These are phyloP conservation scores for Neoboletus subvelutipes DNA, from an alignment of 768 basidiomycete species.

Conservation along the genomic window DNA sequence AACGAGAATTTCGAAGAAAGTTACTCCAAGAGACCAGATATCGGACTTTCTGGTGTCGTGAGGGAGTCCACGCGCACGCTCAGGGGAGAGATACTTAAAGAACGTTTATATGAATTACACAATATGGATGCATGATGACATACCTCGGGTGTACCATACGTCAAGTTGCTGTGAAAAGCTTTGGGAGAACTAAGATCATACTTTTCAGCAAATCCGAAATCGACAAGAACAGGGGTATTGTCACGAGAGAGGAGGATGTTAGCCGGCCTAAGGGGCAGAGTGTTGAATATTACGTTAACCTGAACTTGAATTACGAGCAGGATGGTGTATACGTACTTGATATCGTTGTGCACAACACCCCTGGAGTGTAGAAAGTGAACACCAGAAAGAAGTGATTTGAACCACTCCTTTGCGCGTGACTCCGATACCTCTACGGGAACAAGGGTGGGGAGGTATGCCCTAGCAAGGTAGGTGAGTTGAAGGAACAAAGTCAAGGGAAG, in stretches of 20 bases:
- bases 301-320: not conserved
- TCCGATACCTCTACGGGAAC: conserved; percentile 90
- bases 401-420: conserved; percentile 74
- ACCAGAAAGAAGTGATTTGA: conserved; percentile 75
- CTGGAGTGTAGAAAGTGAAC: conserved; percentile 81
- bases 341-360: conserved; percentile 90
- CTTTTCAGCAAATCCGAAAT: conserved; percentile 94
- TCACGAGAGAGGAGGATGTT: conserved; percentile 85
- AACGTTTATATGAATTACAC: not conserved
- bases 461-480: conserved; percentile 32
- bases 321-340: conserved; percentile 62
- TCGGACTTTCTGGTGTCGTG: conserved; percentile 96
- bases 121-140: not conserved
- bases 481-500: conserved; percentile 1
- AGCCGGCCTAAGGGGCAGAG: conserved; percentile 59
- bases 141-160: conserved; percentile 92
- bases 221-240: conserved; percentile 85
- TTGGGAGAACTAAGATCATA: conserved; percentile 64
- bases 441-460: conserved; percentile 84
- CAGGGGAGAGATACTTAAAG: conserved; percentile 82
- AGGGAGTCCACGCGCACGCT: conserved; percentile 81
- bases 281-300: not conserved
- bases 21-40: conserved; percentile 82
- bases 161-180: conserved; percentile 79
- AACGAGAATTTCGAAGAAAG: conserved; percentile 91